A percentile compares a stretch with the other conserved stretches of the same genome.
Conservation (phyloP, 2,329 filamentous ascomycete genomes). For the Fusarium nisikadoi region DNA sequence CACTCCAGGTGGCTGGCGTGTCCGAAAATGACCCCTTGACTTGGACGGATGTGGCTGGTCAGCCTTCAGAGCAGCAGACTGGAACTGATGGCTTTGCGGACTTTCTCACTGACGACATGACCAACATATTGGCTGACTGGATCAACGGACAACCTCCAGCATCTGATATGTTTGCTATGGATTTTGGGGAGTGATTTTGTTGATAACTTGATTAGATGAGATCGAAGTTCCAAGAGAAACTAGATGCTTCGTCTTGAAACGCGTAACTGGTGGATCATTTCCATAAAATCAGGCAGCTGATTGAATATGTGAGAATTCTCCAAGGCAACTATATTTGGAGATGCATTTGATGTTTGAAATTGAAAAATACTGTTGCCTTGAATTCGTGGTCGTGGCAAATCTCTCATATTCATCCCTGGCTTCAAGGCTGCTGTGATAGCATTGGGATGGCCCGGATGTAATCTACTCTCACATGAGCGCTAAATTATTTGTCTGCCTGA, state of each 20-base stretch:
- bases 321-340: neutral
- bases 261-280: neutral
- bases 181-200: conserved; percentile 7
- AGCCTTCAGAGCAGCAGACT: neutral
- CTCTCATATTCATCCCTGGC: no score
- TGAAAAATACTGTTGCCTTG: neutral
- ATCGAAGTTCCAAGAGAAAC: neutral
- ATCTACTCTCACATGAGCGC: neutral
- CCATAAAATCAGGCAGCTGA: neutral
- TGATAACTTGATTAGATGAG: neutral
- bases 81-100: neutral
- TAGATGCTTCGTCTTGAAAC: neutral
- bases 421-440: neutral
- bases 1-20: conserved; percentile 25
- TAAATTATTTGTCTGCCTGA: conserved; percentile 1
- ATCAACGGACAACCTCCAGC: conserved; percentile 30
- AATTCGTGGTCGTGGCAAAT: neutral
- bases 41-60: conserved; percentile 5
- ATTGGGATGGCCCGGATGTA: neutral
- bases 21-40: conserved; percentile 7
- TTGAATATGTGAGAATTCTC: neutral
- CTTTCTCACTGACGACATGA: conserved; percentile 30
- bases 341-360: neutral
- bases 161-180: conserved; percentile 31
- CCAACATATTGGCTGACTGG: conserved; percentile 32